Evolutionary conservation across 2,329 filamentous ascomycete species (phyloP), one percentile per base, ranked within the genome.

Genomic region (Alternaria novae-zelandiae): DNA sequence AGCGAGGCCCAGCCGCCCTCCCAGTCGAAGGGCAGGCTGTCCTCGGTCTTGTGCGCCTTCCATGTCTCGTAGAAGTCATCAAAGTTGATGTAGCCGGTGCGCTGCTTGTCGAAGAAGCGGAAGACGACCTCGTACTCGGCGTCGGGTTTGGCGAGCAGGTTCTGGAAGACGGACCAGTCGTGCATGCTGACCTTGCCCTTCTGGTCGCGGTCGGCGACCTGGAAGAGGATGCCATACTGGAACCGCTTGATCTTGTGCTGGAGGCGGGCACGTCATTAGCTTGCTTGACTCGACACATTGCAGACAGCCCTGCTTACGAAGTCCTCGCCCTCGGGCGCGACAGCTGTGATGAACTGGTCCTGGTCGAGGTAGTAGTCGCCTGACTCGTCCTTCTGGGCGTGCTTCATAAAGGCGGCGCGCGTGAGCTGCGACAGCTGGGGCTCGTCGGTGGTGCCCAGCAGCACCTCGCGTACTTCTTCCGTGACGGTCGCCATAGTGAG

Each of bases 111-210:
- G 82, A 99, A 99, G 59, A 99, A 87, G 74, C 96, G 92, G 84
- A 98, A 99, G 15, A 96, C 95, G 74, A 99, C 97, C 82, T 98
- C 94, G 83, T 99, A 99, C 83, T 99, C 96, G 80, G 96, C 96
- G 78, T 98, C 96, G 66, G 96, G 92, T 83, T 97, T 98, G 71
- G 87, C 86, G 63, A 99, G 89, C 67, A 99, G 88, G 84, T 97
- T 96, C 83, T 97, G 93, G 82, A 98, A 99, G 68, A 91, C 91
- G 50, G 88, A 89, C 94, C 95, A 99, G 83, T 99, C 96, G 64
- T 89, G 85, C 58, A 98, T 83, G 72, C 84, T 91, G 71, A 99
- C 86, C 72, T 87, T 90, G 67, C 94, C 94, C 47, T 85, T 85
- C 70, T 85, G 87, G 69, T 88, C 88, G 73, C 92, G 89, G 81